Conservation (phyloP, 2,329 filamentous ascomycete genomes). For the Sphaerulina vaccinii region DNA sequence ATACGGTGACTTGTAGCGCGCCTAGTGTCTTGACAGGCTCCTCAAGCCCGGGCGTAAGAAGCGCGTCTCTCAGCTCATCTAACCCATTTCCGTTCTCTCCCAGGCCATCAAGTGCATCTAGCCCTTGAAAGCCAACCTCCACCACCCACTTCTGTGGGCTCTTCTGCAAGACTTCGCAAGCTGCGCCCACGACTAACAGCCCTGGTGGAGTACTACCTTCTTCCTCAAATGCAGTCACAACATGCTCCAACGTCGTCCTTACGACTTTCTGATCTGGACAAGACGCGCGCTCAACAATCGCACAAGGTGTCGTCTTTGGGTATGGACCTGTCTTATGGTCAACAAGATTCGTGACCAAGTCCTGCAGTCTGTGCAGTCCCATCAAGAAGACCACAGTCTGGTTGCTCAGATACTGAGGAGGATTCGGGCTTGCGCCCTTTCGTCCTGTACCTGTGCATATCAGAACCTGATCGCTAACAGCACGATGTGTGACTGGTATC, state of each 20-base stretch:
- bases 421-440: conserved; percentile 78
- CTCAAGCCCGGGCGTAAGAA: conserved; percentile 29
- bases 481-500: conserved; percentile 84
- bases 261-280: conserved; percentile 94
- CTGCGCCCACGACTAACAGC: conserved; percentile 77
- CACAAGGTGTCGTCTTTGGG: conserved; percentile 76
- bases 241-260: conserved; percentile 75
- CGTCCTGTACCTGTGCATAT: conserved; percentile 96
- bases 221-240: conserved; percentile 79
- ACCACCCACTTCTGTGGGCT: conserved; percentile 72
- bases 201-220: conserved; percentile 89
- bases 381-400: conserved; percentile 93
- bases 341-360: conserved; percentile 70
- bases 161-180: conserved; percentile 73
- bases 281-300: conserved; percentile 88
- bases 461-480: conserved; percentile 86
- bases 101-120: conserved; percentile 55
- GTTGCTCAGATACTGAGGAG: conserved; percentile 72
- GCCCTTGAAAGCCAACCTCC: conserved; percentile 78
- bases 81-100: conserved; percentile 32
- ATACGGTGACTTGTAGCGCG: conserved; percentile 6
- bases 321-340: conserved; percentile 34
- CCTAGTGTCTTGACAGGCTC: conserved; percentile 3
- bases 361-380: conserved; percentile 81
- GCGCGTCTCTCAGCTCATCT: conserved; percentile 32